Base-by-base conservation (phyloP, 495 filamentous ascomycete species). In the Aspergillus baeticus region DNA sequence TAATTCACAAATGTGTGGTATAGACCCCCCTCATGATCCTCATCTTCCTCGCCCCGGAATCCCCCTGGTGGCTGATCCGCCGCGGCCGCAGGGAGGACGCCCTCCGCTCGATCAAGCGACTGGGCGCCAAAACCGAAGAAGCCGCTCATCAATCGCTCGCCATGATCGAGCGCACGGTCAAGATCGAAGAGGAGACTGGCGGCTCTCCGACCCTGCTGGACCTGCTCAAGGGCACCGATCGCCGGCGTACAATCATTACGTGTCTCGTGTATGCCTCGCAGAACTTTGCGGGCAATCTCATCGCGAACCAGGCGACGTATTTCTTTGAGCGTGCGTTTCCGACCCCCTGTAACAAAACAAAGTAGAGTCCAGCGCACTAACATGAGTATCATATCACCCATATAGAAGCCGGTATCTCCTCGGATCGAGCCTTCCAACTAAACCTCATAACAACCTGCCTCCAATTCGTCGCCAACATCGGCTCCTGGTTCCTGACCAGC, bases 281-380 rank as follows among this genome's bases (percentile, higher is more conserved):
- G 64, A 72, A 72, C 39, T 64, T 72, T 13, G 65, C 69, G n/a
- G 69, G 69, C 57, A 89, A 88, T 66, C 82, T 85, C 2, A 91
- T 94, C 66, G 86, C 82, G 31, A 87, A 88, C 62, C 92, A 90
- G 69, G 87, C 84, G 11, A 89, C 86, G 17, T 86, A 91, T 65
- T 93, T 92, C 70, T 74, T 90, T 50, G 74, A 85, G 58, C 86
- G 58, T 61, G 48, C n/a, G n/a, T n/a, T n/a, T n/a, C n/a, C n/a
- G n/a, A n/a, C n/a, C n/a, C n/a, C n/a, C n/a, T n/a, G n/a, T n/a
- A n/a, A n/a, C n/a, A n/a, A n/a, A n/a, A n/a, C n/a, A n/a, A n/a
- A n/a, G n/a, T n/a, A n/a, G n/a, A n/a, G n/a, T n/a, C n/a, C n/a
- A n/a, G n/a, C n/a, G n/a, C n/a, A n/a, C n/a, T n/a, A n/a, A n/a